These are phyloP conservation scores for Ceratobasidium sp. DNA, from an alignment of 1,284 basidiomycete species.

Conservation along the genomic window DNA sequence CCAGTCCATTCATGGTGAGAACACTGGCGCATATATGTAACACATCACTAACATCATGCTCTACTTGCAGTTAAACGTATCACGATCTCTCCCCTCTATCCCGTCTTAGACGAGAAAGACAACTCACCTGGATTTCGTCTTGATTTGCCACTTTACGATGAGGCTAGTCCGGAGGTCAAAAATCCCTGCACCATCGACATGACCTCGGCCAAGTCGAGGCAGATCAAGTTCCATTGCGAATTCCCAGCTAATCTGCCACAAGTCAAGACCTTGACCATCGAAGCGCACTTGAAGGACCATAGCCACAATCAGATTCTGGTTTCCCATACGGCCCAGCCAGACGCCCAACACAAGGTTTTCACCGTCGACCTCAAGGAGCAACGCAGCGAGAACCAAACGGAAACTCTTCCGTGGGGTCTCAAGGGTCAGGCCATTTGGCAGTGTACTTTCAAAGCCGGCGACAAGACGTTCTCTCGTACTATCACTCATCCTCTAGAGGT, in stretches of 20 bases:
- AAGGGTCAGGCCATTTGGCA: background rate
- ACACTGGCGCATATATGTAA: too few relatives aligned
- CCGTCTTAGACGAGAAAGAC: background rate
- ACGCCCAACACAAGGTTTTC: background rate
- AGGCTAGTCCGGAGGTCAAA: background rate
- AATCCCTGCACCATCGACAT: constrained; percentile 19
- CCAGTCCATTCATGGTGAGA: too few relatives aligned
- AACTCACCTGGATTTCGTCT: background rate
- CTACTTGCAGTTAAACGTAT: too few relatives aligned
- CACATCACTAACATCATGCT: too few relatives aligned
- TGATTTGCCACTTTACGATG: background rate
- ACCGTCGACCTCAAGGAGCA: background rate
- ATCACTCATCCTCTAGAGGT: background rate
- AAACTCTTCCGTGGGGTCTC: background rate
- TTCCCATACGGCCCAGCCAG: too few relatives aligned
- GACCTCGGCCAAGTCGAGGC: background rate
- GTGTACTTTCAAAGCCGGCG: background rate
- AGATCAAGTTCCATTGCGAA: background rate
- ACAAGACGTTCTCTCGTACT: too few relatives aligned
- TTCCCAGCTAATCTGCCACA: background rate
- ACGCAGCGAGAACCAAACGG: too few relatives aligned
- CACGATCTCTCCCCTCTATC: background rate
- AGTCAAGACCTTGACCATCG: background rate
- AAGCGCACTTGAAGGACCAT: background rate
- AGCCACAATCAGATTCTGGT: background rate